A percentile compares a stretch with the other conserved stretches of the same genome.
phyloP scores from a whole-genome alignment of 768 basidiomycete species.

The Thelephora ganbajun region DNA sequence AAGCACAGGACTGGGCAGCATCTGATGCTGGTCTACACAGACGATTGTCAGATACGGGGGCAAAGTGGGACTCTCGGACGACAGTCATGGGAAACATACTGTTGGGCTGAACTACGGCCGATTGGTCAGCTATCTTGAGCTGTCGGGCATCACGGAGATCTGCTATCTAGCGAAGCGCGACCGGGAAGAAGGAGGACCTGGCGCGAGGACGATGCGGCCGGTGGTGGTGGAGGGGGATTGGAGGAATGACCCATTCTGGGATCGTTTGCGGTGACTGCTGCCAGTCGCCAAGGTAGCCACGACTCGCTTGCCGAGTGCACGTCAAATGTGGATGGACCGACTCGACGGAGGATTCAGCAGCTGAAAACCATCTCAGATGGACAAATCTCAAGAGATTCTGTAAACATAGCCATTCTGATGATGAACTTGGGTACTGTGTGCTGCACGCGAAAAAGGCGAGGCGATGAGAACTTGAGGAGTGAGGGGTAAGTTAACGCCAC shows the following conservation, averaged over 20 bases:
- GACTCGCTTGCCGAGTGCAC: too few relatives aligned
- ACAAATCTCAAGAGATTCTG: too few relatives aligned
- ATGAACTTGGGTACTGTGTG: too few relatives aligned
- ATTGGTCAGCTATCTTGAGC: slow-evolving; percentile 48
- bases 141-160: slow-evolving; percentile 44
- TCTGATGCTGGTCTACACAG: slow-evolving; percentile 24
- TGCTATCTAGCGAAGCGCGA: slow-evolving; percentile 46
- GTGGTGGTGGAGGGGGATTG: slow-evolving; percentile 36
- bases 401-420: too few relatives aligned
- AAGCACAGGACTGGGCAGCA: slow-evolving; percentile 6
- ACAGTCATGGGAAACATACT: slow-evolving; percentile 82
- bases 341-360: too few relatives aligned
- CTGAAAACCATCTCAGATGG: too few relatives aligned
- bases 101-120: slow-evolving; percentile 79
- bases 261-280: too few relatives aligned
- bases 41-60: slow-evolving; percentile 57
- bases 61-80: slow-evolving; percentile 80
- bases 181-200: slow-evolving; percentile 26
- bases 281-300: too few relatives aligned
- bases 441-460: too few relatives aligned
- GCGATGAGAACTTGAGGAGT: too few relatives aligned
- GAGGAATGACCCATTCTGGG: slow-evolving; percentile 52
- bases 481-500: too few relatives aligned
- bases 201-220: slow-evolving; percentile 30
- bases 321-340: too few relatives aligned